Percentiles rank a stretch among this genome's conserved stretches.
phyloP scores from a whole-genome alignment of 2,329 filamentous ascomycete genomes.

The Claviceps fusiformis region DNA sequence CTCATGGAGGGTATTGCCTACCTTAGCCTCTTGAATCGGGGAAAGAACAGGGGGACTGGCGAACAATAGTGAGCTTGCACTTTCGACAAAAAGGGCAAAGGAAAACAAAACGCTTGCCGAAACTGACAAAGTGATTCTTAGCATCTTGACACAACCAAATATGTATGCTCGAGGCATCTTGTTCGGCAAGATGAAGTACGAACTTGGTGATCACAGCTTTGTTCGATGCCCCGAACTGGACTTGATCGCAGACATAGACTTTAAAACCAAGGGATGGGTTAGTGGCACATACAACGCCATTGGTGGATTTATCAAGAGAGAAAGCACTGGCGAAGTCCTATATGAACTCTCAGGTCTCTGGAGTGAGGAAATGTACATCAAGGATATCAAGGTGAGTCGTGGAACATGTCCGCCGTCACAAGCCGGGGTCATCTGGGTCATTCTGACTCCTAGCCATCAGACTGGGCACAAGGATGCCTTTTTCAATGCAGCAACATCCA shows the following conservation, averaged over 20 bases:
- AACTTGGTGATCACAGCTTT: constrained; percentile 90
- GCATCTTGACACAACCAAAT: constrained; percentile 90
- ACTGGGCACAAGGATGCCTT: constrained; percentile 81
- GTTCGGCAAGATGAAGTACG: constrained; percentile 99
- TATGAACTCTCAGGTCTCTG: constrained; percentile 87
- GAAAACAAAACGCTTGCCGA: neutral
- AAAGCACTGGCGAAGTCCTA: constrained; percentile 72
- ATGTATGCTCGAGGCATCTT: constrained; percentile 97
- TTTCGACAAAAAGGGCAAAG: neutral
- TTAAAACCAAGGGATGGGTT: constrained; percentile 98
- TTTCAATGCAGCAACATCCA: constrained; percentile 73
- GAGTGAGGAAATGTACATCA: constrained; percentile 91
- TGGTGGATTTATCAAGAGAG: constrained; percentile 78
- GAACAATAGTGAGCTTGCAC: constrained; percentile 67
- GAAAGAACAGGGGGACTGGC: constrained; percentile 47
- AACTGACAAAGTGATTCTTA: constrained; percentile 21
- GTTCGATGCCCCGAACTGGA: constrained; percentile 82
- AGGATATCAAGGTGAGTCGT: constrained; percentile 55
- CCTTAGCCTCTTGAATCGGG: constrained; percentile 67
- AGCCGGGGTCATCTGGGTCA: too few relatives aligned
- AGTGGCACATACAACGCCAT: constrained; percentile 94
- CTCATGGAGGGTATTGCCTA: constrained; percentile 96
- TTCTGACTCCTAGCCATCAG: constrained; percentile 28
- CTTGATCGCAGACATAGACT: constrained; percentile 82
- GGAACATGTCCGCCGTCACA: neutral